Percentiles rank a stretch among this genome's conserved stretches.
Evolutionary conservation across 2,329 filamentous ascomycete genomes (phyloP).

Genomic region (Claviceps maximensis): DNA sequence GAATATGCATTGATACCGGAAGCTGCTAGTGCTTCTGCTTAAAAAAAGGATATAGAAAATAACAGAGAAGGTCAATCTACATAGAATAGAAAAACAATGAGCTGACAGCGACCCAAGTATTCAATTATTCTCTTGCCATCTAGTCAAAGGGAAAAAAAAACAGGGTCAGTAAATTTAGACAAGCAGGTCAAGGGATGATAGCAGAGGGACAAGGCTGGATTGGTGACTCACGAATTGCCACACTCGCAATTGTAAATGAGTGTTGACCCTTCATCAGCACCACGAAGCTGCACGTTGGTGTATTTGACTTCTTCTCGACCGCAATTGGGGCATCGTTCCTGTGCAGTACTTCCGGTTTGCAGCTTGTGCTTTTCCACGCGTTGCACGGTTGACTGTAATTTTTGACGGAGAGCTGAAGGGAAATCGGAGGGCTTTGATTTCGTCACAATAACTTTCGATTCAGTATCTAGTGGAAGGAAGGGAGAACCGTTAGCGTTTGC

Average conservation of each 20-base stretch:
- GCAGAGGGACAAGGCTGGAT: too few relatives aligned
- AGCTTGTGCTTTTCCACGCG: constrained; percentile 65
- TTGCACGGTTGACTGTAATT: constrained; percentile 72
- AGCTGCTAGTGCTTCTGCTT: constrained; percentile 28
- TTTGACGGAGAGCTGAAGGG: constrained; percentile 76
- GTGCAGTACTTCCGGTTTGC: constrained; percentile 55
- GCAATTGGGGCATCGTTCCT: constrained; percentile 67
- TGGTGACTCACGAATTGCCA: constrained; percentile 56
- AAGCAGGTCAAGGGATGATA: constrained; percentile 4
- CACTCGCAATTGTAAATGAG: constrained; percentile 85
- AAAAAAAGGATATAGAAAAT: constrained; percentile 9
- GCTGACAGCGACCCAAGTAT: constrained; percentile 1
- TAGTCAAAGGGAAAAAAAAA: constrained; percentile 7
- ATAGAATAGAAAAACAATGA: constrained; percentile 2
- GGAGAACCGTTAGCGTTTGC: background rate
- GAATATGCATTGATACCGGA: constrained; percentile 89
- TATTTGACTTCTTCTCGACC: constrained; percentile 72
- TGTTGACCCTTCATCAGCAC: constrained; percentile 90
- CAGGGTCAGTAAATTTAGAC: background rate
- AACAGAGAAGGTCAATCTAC: background rate
- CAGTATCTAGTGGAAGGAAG: constrained; percentile 41
- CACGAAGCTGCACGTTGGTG: constrained; percentile 71
- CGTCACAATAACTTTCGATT: constrained; percentile 64
- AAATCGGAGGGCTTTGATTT: constrained; percentile 82
- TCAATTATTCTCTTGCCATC: constrained; percentile 49